Conservation (phyloP, 2,329 filamentous ascomycete species). For the Myrmaecium sp. region DNA sequence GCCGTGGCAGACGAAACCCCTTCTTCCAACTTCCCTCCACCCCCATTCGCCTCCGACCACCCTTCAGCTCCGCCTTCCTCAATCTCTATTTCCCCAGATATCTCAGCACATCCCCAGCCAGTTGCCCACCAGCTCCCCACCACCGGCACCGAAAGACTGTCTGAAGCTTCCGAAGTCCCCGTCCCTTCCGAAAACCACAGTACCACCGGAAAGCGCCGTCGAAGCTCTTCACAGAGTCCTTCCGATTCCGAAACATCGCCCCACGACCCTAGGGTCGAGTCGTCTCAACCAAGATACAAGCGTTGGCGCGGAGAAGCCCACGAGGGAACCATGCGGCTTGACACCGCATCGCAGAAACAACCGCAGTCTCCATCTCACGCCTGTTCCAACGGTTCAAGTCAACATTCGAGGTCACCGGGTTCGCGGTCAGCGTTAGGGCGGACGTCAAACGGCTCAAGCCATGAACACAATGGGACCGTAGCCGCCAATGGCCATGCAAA, state of each 20-base stretch:
- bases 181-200: slow-evolving; percentile 6
- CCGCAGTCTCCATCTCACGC: slow-evolving; percentile 19
- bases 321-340: slow-evolving; percentile 27
- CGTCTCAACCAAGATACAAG: slow-evolving; percentile 22
- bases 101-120: slow-evolving; percentile 18
- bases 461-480: slow-evolving; percentile 5
- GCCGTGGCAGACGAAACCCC: slow-evolving; percentile 56
- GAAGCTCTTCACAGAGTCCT: slow-evolving; percentile 15
- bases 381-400: slow-evolving; percentile 23
- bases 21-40: slow-evolving; percentile 34
- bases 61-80: slow-evolving; percentile 40
- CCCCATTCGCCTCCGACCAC: slow-evolving; percentile 52
- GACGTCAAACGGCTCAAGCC: slow-evolving; percentile 23
- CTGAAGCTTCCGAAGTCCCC: slow-evolving; percentile 8
- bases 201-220: slow-evolving; percentile 15
- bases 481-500: slow-evolving; percentile 26
- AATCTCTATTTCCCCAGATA: slow-evolving; percentile 25
- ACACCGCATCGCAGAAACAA: slow-evolving; percentile 23
- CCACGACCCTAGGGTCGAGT: slow-evolving; percentile 12
- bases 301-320: slow-evolving; percentile 24
- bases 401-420: too few species aligned
- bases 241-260: slow-evolving; percentile 9
- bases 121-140: slow-evolving; percentile 9
- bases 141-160: slow-evolving; percentile 7
- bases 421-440: slow-evolving; percentile 14